phyloP scores from a whole-genome alignment of 352 stramenopile species.

The Globisporangium middletonii region DNA sequence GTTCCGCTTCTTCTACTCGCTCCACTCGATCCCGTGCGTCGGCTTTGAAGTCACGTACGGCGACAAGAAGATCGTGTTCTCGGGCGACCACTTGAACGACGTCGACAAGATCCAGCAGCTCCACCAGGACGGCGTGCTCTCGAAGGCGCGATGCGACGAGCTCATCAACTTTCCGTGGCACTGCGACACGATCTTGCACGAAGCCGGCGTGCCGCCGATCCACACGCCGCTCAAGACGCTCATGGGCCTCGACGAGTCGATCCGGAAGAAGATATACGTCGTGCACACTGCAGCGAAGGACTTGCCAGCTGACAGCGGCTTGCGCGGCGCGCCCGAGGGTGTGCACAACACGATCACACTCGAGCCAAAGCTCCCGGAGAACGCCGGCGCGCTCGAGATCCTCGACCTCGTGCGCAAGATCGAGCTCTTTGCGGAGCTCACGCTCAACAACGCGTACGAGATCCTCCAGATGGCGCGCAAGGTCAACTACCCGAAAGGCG shows the following conservation, averaged over 20 bases:
- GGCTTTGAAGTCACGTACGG: slow-evolving; percentile 93
- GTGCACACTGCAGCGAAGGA: slow-evolving; percentile 91
- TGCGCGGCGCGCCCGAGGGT: slow-evolving; percentile 86
- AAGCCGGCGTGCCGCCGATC: slow-evolving; percentile 93
- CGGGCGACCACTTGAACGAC: slow-evolving; percentile 94
- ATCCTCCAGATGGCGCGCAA: slow-evolving; percentile 77
- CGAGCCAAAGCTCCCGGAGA: slow-evolving; percentile 67
- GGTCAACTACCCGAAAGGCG: slow-evolving; percentile 58
- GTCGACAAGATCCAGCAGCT: slow-evolving; percentile 85
- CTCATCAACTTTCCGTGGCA: slow-evolving; percentile 93
- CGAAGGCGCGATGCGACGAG: slow-evolving; percentile 77
- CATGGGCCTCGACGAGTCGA: slow-evolving; percentile 77
- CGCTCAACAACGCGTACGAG: slow-evolving; percentile 82
- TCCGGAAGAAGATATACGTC: slow-evolving; percentile 92
- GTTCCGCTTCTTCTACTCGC: slow-evolving; percentile 96
- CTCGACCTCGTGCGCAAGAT: slow-evolving; percentile 84
- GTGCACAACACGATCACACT: slow-evolving; percentile 87
- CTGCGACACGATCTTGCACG: slow-evolving; percentile 92
- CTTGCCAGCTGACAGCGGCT: slow-evolving; percentile 58
- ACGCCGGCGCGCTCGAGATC: slow-evolving; percentile 73
- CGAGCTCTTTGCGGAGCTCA: slow-evolving; percentile 74
- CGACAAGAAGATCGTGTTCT: slow-evolving; percentile 94
- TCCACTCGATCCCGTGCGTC: slow-evolving; percentile 95
- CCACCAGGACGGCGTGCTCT: slow-evolving; percentile 83
- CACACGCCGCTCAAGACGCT: slow-evolving; percentile 94